These are phyloP conservation scores for Microcos paniculata DNA, from an alignment of 345 rosid genomes.

Conservation along the genomic window DNA sequence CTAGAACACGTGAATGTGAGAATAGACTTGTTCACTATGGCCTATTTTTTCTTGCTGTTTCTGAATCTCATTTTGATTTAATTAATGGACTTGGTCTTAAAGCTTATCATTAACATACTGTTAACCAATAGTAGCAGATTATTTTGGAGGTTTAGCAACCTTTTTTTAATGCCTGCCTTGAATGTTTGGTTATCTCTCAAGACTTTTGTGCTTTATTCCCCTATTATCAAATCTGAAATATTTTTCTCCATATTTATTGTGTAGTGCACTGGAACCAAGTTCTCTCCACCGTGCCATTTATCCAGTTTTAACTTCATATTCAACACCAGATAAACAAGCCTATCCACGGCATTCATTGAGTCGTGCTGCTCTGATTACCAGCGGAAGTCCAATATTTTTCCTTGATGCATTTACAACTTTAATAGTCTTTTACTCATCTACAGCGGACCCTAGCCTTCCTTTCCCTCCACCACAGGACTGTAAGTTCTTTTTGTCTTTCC, in stretches of 20 bases:
- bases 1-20: background rate
- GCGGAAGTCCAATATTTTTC: constrained; percentile 96
- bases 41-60: background rate
- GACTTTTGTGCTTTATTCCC: background rate
- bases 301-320: constrained; percentile 71
- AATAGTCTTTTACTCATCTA: constrained; percentile 87
- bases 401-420: constrained; percentile 89
- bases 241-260: constrained; percentile 14
- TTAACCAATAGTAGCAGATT: constrained; percentile 2
- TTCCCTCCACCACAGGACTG: constrained; percentile 97
- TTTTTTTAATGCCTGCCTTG: background rate
- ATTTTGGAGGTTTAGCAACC: background rate
- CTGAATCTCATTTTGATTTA: background rate
- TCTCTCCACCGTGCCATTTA: constrained; percentile 87
- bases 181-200: background rate
- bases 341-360: constrained; percentile 94
- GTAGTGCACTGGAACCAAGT: constrained; percentile 88
- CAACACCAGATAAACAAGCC: constrained; percentile 82
- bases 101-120: background rate
- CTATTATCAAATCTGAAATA: background rate
- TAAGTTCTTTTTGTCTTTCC: constrained; percentile 36
- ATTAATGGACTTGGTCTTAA: background rate
- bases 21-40: background rate
- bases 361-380: constrained; percentile 84
- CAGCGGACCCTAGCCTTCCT: constrained; percentile 80